Conservation (phyloP, 192 early-diverging fungal genomes). For the Umbelopsis sp. region DNA sequence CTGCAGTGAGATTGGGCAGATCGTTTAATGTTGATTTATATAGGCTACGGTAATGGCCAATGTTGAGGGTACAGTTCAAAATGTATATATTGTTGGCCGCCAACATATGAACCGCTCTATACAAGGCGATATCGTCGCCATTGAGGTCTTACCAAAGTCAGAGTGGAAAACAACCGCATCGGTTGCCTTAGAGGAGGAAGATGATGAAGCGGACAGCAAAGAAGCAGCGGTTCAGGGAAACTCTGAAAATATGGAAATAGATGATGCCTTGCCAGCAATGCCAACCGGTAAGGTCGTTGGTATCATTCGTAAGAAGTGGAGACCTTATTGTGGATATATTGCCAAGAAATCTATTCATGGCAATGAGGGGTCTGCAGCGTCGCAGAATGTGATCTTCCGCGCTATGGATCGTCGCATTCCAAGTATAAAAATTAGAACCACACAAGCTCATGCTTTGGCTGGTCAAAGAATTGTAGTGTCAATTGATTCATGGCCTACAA, state of each 20-base stretch:
- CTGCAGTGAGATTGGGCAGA: background rate
- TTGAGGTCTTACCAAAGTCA: constrained; percentile 81
- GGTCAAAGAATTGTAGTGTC: constrained; percentile 91
- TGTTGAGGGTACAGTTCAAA: constrained; percentile 74
- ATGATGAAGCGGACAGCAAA: constrained; percentile 56
- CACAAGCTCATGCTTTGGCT: constrained; percentile 77
- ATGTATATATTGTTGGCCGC: constrained; percentile 82
- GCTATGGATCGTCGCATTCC: constrained; percentile 95
- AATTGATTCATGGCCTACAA: constrained; percentile 88
- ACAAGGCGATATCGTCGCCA: constrained; percentile 90
- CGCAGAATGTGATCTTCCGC: constrained; percentile 79
- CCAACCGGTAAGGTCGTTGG: constrained; percentile 92
- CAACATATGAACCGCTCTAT: constrained; percentile 87
- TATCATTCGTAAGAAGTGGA: constrained; percentile 94
- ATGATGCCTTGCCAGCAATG: constrained; percentile 42
- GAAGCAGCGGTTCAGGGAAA: constrained; percentile 50
- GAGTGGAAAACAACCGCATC: constrained; percentile 84
- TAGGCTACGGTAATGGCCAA: constrained; percentile 75
- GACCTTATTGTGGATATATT: constrained; percentile 91
- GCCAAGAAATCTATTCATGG: constrained; percentile 67
- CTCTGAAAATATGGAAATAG: constrained; percentile 65
- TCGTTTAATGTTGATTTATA: background rate
- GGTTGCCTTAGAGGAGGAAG: constrained; percentile 74
- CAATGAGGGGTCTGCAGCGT: constrained; percentile 56
- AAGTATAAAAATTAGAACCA: constrained; percentile 90